Evolutionary conservation across 2,329 filamentous ascomycete species (phyloP), one percentile per base, ranked within the genome.

Genomic region (Clonostachys sp.): DNA sequence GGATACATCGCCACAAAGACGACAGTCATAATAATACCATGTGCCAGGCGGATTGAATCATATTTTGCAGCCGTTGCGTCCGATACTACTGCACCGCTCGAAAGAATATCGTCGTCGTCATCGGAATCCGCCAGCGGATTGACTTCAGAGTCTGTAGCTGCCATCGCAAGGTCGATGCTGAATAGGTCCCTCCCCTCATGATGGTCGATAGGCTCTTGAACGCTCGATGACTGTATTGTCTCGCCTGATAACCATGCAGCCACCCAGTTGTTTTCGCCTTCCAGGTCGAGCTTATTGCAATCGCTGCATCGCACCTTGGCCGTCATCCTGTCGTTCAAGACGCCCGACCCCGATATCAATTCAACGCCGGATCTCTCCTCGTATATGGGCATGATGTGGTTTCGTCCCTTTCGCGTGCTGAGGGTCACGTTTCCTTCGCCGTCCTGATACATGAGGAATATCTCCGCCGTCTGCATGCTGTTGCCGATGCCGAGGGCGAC

Each of bases 361-460:
- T 75, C 68, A 17, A 85, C 61, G 34, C 71, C 63, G 18, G 68
- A 65, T 6, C 69, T 63, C 2, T 61, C 55, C 2, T 63, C 65
- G 61, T 77, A 74, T 33, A 62, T 42, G 1, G 83, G 83, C 65
- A 69, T 62, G 35, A 60, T 52, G 52, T 84, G 68, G 8, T 70
- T 70, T 1, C 56, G 63, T 33, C 74, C 78, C 4, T 61, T 55
- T 18, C 83, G 76, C 2, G 81, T 72, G 51, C 81, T 84, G 46
- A 86, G 58, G 2, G 83, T 86, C 17, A 86, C 71, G 57, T 85
- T 84, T 51, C 76, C 75, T 4, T 55, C 52, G 49, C 79, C 78
- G 52, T 82, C 71, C 42, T 77, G 64, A 60, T 86, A 86, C 53
- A 85, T 70, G 56, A 86, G 52, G 57, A 86, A 84, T 48, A 86